A percentile compares a stretch with the other conserved stretches of the same genome.
phyloP scores from a whole-genome alignment of 176 grass and related monocot genomes.

The Alopecurus myosuroides region DNA sequence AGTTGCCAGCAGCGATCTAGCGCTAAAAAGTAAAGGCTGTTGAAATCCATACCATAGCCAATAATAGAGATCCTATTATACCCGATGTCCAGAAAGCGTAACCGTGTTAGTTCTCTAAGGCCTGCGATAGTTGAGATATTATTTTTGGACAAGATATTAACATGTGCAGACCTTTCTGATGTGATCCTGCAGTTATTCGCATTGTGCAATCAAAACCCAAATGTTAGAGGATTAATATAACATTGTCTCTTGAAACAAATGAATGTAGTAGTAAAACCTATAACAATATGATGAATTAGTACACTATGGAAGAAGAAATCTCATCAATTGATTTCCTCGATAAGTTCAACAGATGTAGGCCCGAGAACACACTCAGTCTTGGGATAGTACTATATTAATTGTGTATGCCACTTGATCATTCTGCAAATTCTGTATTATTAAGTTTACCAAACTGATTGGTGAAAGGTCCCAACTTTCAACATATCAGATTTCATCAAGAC shows the following conservation, averaged over 20 bases:
- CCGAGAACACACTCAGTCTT: conserved; percentile 62
- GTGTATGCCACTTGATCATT: too few species aligned
- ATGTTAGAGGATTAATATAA: not conserved
- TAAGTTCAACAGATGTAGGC: conserved; percentile 66
- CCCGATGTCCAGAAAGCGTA: conserved; percentile 80
- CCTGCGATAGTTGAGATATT: conserved; percentile 85
- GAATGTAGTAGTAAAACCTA: not conserved
- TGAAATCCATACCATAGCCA: conserved; percentile 67
- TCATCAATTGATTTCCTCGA: conserved; percentile 84
- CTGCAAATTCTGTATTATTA: too few species aligned
- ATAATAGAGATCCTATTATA: conserved; percentile 86
- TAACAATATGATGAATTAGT: not conserved
- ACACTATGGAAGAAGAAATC: conserved; percentile 14
- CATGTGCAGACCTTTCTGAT: conserved; percentile 92
- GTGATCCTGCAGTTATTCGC: conserved; percentile 65
- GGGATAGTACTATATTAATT: too few species aligned
- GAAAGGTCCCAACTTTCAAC: too few species aligned
- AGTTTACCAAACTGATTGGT: too few species aligned
- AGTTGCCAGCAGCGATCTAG: too few species aligned
- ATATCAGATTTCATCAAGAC: too few species aligned
- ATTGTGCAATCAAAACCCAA: conserved; percentile 48
- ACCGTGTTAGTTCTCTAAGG: conserved; percentile 75
- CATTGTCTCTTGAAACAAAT: conserved; percentile 5
- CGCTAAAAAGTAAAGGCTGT: conserved; percentile 16
- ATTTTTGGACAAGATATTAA: conserved; percentile 88